A percentile compares a stretch with the other conserved stretches of the same genome.
Conservation (phyloP, 768 basidiomycete genomes). For the Agaricus sinodeliciosus region DNA sequence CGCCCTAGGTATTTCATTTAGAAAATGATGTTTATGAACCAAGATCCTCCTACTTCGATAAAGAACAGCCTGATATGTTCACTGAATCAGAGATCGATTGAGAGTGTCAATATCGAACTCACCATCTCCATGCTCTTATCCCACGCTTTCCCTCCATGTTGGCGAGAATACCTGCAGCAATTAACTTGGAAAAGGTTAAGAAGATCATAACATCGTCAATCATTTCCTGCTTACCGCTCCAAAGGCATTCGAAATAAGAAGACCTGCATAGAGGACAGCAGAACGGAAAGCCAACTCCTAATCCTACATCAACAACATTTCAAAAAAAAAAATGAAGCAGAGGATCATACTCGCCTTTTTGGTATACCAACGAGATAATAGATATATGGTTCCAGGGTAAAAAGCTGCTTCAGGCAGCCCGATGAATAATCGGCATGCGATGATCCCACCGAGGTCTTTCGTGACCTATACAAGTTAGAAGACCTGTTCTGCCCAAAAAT, state of each 20-base stretch:
- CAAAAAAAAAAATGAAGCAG: neutral
- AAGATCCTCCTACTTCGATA: slow-evolving; percentile 40
- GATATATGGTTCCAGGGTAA: slow-evolving; percentile 44
- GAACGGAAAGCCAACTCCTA: slow-evolving; percentile 57
- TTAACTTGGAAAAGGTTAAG: slow-evolving; percentile 30
- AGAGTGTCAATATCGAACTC: slow-evolving; percentile 9
- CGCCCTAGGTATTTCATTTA: slow-evolving; percentile 32
- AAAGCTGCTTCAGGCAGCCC: slow-evolving; percentile 60
- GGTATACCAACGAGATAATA: slow-evolving; percentile 45
- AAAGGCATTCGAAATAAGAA: slow-evolving; percentile 58
- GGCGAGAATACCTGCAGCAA: slow-evolving; percentile 62
- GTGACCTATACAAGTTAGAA: slow-evolving; percentile 32
- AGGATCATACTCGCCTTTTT: slow-evolving; percentile 31
- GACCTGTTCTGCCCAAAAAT: neutral
- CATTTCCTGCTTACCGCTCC: slow-evolving; percentile 37
- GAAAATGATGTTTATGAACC: too few relatives aligned
- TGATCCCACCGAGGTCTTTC: slow-evolving; percentile 40
- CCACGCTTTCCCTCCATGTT: slow-evolving; percentile 59
- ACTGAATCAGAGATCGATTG: neutral
- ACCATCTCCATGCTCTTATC: slow-evolving; percentile 65
- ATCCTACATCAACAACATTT: neutral
- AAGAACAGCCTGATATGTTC: slow-evolving; percentile 48
- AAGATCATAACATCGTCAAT: neutral
- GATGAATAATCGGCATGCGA: slow-evolving; percentile 49
- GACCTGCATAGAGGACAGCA: slow-evolving; percentile 48